Evolutionary conservation across 768 basidiomycete genomes (phyloP).

Genomic region (Holtermanniella nyarrowii): DNA sequence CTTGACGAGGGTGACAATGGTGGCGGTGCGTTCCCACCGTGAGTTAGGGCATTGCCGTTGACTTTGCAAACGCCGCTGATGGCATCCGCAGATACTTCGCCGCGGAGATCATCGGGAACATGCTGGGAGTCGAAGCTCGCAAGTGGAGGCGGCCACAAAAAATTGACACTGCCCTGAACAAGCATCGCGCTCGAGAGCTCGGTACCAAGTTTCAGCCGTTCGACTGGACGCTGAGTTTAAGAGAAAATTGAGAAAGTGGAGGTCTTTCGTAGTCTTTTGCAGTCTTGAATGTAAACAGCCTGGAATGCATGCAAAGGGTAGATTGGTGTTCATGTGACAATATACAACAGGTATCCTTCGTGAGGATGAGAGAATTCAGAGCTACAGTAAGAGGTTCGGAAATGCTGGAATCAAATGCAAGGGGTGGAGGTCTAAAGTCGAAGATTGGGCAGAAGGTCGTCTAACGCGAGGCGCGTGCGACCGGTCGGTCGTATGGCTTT

Average conservation of each 20-base stretch:
- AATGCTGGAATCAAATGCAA: neutral
- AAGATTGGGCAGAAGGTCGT: neutral
- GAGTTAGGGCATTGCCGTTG: conserved; percentile 19
- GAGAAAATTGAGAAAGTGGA: neutral
- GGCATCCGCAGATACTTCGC: conserved; percentile 66
- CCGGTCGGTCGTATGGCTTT: conserved; percentile 2
- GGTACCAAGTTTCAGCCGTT: conserved; percentile 57
- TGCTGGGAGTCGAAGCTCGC: conserved; percentile 76
- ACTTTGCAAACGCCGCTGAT: neutral
- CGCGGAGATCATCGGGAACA: conserved; percentile 83
- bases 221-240: conserved; percentile 44
- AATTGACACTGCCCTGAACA: conserved; percentile 60
- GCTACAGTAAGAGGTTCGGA: neutral
- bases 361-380: too few species aligned
- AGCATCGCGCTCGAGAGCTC: conserved; percentile 58
- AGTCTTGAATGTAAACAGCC: too few species aligned
- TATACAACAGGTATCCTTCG: neutral
- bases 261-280: too few species aligned
- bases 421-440: neutral
- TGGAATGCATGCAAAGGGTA: too few species aligned
- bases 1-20: conserved; percentile 81
- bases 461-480: neutral
- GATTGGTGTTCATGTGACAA: too few species aligned
- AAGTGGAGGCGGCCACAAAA: conserved; percentile 71
- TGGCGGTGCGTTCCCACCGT: conserved; percentile 83